Base-by-base conservation (phyloP, 2,329 filamentous ascomycete genomes). In the Alternaria atra region DNA sequence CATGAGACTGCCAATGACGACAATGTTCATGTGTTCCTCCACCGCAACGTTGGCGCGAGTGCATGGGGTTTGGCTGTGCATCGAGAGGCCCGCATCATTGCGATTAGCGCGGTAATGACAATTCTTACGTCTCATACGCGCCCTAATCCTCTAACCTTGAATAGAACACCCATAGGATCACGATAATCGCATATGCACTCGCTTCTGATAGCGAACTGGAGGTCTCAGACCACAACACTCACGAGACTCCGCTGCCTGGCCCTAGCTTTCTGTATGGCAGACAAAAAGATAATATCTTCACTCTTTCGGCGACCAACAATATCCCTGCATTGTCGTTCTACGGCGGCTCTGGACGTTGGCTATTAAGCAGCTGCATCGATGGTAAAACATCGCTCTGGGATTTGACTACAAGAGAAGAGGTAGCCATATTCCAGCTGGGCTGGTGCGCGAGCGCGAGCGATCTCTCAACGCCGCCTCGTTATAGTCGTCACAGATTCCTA, bases 21-120 rank as follows among this genome's bases (percentile, higher is more conserved):
- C 40, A 69, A 72, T 58, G 73, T 74, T 67, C 81, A 60, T 71
- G 81, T 82, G 0, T 91, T 97, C 72, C 91, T 97, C 58, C 87
- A 88, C 60, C 86, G 91, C 37, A 93, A 91, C 73, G 93, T 97
- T 2, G 87, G 87, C 1, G 81, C 80, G 25, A 94, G 92, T 61
- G 94, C 94, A 2, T 99, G 95, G 95, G 95, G 94, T 0, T 79
- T 97, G 48, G 90, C 93, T 7, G 85, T 97, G 10, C 94, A 98
- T 76, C 85, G 87, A 63, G 82, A 89, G 64, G 92, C 92, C n/a
- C 88, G 94, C 0, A 82, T 97, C 63, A 90, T 99, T 64, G 95
- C 94, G 0, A 90, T 96, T 39, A 92, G 91, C 69, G 89, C 91
- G 0, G 46, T 50, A 46, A 50, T 37, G 30, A 50, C 5, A n/a